Base-by-base conservation (phyloP, 305 asterid genomes). In the Plantago rigida region DNA sequence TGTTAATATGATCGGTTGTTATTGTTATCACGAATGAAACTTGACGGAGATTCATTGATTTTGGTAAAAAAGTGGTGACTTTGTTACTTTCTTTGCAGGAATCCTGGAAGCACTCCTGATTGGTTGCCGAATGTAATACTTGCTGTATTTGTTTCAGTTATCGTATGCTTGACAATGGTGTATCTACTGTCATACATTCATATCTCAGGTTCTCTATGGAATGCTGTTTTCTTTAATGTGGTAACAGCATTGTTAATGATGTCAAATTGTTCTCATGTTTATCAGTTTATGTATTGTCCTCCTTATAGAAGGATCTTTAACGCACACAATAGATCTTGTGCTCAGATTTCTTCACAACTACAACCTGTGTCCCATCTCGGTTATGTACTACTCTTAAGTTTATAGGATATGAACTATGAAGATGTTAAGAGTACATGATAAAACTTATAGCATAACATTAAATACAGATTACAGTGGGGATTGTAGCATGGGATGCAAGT, bases 121-220 rank as follows among this genome's bases (percentile, higher is more conserved):
- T 89, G 95, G 95, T 60, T 86, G 66, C 77, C 54, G 28, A 83
- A 72, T 72, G 10, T 82, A 64, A 60, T 83, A 48, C 34, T 89
- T 69, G 97, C 96, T 13, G 5, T 81, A 59, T 69, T 86, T 64
- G 52, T 86, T 60, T 81, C 97, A 63, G 87, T 84, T 58, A 44
- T 85, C 28, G 79, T 82, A 58, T 92, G 99, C 72, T 75, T 89
- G 78, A 77, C 86, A 4, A 48, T 83, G 74, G 96, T 89, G 66
- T 81, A 92, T 79, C 89, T 89, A 50, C 75, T 92, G 59, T 85
- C 97, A 29, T 92, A 92, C 73, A 71, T 81, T 73, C 99, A 92
- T 76, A 81, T 86, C 60, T 92, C 99, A 80, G 99, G 99, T 88
- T 68, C 60, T 67, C 57, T 62, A 47, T 66, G 14, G 13, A 29